Conservation (phyloP, 2,329 filamentous ascomycete genomes). For the Hymenoscyphus fraxineus region DNA sequence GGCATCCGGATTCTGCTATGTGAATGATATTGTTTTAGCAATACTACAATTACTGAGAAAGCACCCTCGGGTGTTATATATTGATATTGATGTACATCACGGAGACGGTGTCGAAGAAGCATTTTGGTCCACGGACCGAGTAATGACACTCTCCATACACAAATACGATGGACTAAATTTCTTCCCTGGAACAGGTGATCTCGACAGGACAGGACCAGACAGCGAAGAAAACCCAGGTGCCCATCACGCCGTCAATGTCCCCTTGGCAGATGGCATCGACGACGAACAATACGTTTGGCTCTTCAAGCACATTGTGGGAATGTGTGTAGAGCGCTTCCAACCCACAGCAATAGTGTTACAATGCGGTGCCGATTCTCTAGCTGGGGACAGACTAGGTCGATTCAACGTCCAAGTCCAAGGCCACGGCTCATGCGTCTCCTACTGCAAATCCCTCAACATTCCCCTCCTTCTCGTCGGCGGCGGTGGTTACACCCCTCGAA, state of each 20-base stretch:
- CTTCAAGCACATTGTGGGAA: slow-evolving; percentile 76
- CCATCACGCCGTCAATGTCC: slow-evolving; percentile 87
- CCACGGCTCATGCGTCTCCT: slow-evolving; percentile 86
- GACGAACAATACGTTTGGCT: slow-evolving; percentile 84
- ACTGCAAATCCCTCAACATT: slow-evolving; percentile 74
- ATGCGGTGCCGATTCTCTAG: slow-evolving; percentile 91
- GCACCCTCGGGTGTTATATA: slow-evolving; percentile 84
- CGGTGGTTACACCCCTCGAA: slow-evolving; percentile 92
- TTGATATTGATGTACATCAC: slow-evolving; percentile 91
- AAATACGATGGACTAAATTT: slow-evolving; percentile 84
- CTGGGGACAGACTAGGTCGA: slow-evolving; percentile 85
- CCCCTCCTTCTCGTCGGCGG: slow-evolving; percentile 90
- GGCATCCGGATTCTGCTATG: slow-evolving; percentile 95
- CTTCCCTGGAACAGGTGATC: slow-evolving; percentile 86
- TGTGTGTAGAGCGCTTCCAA: slow-evolving; percentile 77
- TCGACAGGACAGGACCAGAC: slow-evolving; percentile 79
- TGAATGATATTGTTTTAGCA: slow-evolving; percentile 95
- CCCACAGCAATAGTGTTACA: slow-evolving; percentile 90
- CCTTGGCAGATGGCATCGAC: slow-evolving; percentile 84
- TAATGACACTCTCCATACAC: slow-evolving; percentile 93
- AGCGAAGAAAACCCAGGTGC: slow-evolving; percentile 82
- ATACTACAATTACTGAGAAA: slow-evolving; percentile 82
- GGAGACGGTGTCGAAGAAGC: slow-evolving; percentile 89
- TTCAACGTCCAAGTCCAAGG: slow-evolving; percentile 97
- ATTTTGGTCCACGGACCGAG: slow-evolving; percentile 83